Evolutionary conservation across 116 monocot species (phyloP).

Genomic region (Zostera marina): DNA sequence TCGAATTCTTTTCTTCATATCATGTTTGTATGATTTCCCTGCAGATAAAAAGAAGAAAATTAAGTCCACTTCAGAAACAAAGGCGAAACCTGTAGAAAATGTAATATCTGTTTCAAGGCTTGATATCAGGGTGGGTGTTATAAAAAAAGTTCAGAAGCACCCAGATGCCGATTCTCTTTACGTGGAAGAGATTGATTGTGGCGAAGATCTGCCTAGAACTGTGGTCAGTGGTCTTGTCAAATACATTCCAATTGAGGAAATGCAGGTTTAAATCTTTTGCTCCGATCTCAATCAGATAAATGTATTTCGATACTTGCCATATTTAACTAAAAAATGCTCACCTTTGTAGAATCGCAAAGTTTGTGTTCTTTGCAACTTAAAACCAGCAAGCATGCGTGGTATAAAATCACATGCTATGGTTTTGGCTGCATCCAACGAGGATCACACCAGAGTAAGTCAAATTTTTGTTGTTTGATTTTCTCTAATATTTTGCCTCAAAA

Average conservation of each 20-base stretch:
- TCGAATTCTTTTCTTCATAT: too few relatives aligned
- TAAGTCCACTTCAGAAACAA: slow-evolving; percentile 24
- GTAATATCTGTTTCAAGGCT: slow-evolving; percentile 64
- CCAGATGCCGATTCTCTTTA: slow-evolving; percentile 96
- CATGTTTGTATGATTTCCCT: background rate
- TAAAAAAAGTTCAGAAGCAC: slow-evolving; percentile 70
- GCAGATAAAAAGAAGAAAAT: slow-evolving; percentile 33
- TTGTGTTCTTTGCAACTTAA: slow-evolving; percentile 93
- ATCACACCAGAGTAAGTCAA: slow-evolving; percentile 54
- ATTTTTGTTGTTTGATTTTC: background rate
- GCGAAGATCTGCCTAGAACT: slow-evolving; percentile 68
- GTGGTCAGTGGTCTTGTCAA: slow-evolving; percentile 96
- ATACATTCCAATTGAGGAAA: slow-evolving; percentile 79
- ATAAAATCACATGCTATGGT: slow-evolving; percentile 98
- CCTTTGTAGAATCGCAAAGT: slow-evolving; percentile 64
- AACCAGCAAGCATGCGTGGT: slow-evolving; percentile 88
- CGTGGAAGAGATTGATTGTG: slow-evolving; percentile 95
- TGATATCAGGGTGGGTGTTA: slow-evolving; percentile 87
- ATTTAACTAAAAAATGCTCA: background rate
- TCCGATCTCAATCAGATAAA: background rate
- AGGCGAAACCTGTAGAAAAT: slow-evolving; percentile 46
- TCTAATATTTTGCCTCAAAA: background rate
- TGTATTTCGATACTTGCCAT: background rate
- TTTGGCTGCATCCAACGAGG: slow-evolving; percentile 68
- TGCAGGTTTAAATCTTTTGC: slow-evolving; percentile 49